Conservation (phyloP, 305 asterid genomes). For the Solanum aculeatissimum region DNA sequence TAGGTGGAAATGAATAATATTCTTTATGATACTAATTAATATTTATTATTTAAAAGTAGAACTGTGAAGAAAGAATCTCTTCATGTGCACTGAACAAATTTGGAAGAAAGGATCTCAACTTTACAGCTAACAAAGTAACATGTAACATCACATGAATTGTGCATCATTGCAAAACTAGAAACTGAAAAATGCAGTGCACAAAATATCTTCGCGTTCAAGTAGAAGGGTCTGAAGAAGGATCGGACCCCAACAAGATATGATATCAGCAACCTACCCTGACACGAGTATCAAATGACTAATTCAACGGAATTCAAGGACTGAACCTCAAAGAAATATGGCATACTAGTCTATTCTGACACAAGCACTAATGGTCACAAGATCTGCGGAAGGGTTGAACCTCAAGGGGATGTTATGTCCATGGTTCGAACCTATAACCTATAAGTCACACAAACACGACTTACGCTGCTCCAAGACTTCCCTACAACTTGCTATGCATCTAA, state of each 20-base stretch:
- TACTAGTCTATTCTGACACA: background rate
- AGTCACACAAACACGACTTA: background rate
- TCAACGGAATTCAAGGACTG: background rate
- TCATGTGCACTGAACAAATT: background rate
- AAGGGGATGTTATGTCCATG: background rate
- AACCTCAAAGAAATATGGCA: background rate
- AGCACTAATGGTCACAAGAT: background rate
- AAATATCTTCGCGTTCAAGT: background rate
- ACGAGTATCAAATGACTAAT: background rate
- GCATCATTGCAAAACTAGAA: background rate
- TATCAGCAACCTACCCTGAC: background rate
- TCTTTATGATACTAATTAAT: background rate
- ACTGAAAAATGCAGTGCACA: background rate
- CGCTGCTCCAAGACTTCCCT: background rate
- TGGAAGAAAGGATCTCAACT: background rate
- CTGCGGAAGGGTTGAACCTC: background rate
- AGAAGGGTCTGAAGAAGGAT: background rate
- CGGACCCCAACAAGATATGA: background rate
- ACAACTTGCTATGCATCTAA: background rate
- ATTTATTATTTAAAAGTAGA: background rate
- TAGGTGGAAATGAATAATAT: background rate
- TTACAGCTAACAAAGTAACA: conserved; percentile 11
- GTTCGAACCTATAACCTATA: background rate
- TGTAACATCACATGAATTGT: background rate
- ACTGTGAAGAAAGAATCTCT: background rate